Base-by-base conservation (phyloP, 805 yeast species). In the Schwanniomyces occidentalis region DNA sequence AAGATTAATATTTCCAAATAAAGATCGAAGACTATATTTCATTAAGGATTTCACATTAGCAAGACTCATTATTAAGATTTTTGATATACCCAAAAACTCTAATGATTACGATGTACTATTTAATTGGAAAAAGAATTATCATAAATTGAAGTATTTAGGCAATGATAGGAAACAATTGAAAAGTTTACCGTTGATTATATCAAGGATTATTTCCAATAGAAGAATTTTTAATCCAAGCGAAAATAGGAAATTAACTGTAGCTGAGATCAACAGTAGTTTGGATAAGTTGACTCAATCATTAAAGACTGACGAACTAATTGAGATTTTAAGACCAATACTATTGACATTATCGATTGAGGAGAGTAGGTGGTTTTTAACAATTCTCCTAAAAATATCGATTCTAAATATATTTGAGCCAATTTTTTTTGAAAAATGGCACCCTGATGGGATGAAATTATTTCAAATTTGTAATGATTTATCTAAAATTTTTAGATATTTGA, bases 371-470 rank as follows among this genome's bases (percentile, higher is more conserved):
- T 63, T 88, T 24, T 69, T 87, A 39, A 77, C 80, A 37, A 81
- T 85, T 8, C 54, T 90, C 3, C 58, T 89, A 34, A 80, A 78
- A 59, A 57, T 65, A 41, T 70, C 75, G 30, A 69, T 80, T n/a
- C 58, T 85, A n/a, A 74, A 80, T 4, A 72, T 78, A 6, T 69
- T 80, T 39, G 91, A 85, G 45, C 68, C 71, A 18, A 59, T 70
- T 8, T 69, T 88, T 37, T 61, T 88, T 31, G 48, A 58, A 4
- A 46, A 61, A 18, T 89, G 90, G 86, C 95, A 88, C 56, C 88
- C 89, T 0, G 90, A 87, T 54, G 91, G 95, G 0, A 63, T 70
- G 7, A 71, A 70, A 3, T 72, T 85, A 17, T 77, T 71, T 41
- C 76, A 80, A 39, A 78, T 85, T 5, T 84, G 88, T 3, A 77